A percentile compares a stretch with the other conserved stretches of the same genome.
Evolutionary conservation across 2,329 filamentous ascomycete species (phyloP).

Genomic region (Rhynchosporium agropyri): DNA sequence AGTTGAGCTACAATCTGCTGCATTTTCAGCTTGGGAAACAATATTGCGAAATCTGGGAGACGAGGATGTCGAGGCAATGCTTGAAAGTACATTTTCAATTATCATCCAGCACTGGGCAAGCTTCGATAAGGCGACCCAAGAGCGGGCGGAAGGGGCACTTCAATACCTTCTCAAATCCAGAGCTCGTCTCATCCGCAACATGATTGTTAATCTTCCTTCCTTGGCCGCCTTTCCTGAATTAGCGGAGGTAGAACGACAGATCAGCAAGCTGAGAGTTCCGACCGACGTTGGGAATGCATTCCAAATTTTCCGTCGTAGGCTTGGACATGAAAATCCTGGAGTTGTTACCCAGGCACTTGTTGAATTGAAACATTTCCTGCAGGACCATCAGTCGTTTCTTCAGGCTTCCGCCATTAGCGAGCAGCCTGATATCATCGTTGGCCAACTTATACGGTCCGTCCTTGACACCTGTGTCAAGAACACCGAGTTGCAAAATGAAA

Average conservation of each 20-base stretch:
- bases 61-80: slow-evolving; percentile 75
- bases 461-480: slow-evolving; percentile 86
- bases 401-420: slow-evolving; percentile 81
- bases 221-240: slow-evolving; percentile 71
- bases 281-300: slow-evolving; percentile 69
- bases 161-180: slow-evolving; percentile 44
- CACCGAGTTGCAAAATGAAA: slow-evolving; percentile 65
- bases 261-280: slow-evolving; percentile 65
- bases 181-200: slow-evolving; percentile 58
- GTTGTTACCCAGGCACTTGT: slow-evolving; percentile 81
- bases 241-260: slow-evolving; percentile 64
- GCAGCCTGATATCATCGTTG: slow-evolving; percentile 76
- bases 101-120: slow-evolving; percentile 77
- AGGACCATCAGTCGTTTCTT: slow-evolving; percentile 72
- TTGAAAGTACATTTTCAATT: slow-evolving; percentile 89
- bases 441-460: slow-evolving; percentile 72
- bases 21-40: slow-evolving; percentile 82
- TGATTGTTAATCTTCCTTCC: slow-evolving; percentile 77
- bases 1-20: slow-evolving; percentile 72
- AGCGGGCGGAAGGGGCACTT: slow-evolving; percentile 64
- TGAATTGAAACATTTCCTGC: slow-evolving; percentile 76
- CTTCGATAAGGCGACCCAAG: slow-evolving; percentile 64
- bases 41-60: slow-evolving; percentile 75
- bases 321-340: slow-evolving; percentile 80
- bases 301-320: slow-evolving; percentile 70